A percentile compares a stretch with the other conserved stretches of the same genome.
Conservation (phyloP, 768 basidiomycete genomes). For the Russula lepida region DNA sequence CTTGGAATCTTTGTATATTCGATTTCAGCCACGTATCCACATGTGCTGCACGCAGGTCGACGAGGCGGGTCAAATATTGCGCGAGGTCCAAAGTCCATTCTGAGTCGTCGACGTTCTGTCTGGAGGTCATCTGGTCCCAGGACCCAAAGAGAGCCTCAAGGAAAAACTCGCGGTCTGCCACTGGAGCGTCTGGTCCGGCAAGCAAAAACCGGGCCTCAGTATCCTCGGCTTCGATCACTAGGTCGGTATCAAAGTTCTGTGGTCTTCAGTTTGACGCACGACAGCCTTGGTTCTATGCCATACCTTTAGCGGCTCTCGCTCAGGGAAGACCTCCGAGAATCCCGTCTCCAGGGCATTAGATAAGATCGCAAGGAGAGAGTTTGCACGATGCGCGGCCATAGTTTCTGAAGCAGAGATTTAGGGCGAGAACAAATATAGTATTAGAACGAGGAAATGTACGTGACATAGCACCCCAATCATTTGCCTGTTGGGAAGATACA, state of each 20-base stretch:
- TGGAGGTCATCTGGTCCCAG: slow-evolving; percentile 30
- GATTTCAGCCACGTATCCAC: slow-evolving; percentile 44
- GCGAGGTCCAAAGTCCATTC: slow-evolving; percentile 37
- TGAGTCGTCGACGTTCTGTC: slow-evolving; percentile 32
- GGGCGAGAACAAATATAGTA: neutral
- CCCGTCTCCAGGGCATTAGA: slow-evolving; percentile 43
- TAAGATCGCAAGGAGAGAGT: slow-evolving; percentile 34
- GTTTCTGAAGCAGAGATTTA: slow-evolving; percentile 32
- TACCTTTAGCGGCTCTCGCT: slow-evolving; percentile 45
- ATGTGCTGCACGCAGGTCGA: slow-evolving; percentile 37
- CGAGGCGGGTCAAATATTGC: slow-evolving; percentile 33
- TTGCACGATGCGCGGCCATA: slow-evolving; percentile 40
- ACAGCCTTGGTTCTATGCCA: neutral
- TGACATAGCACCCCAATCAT: slow-evolving; percentile 59
- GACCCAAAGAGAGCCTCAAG: slow-evolving; percentile 23
- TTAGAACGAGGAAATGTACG: slow-evolving; percentile 32
- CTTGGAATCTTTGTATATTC: slow-evolving; percentile 42
- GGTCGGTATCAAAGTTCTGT: slow-evolving; percentile 49
- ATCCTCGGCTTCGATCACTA: slow-evolving; percentile 33
- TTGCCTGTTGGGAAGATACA: slow-evolving; percentile 32
- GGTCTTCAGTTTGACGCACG: neutral
- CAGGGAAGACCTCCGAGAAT: slow-evolving; percentile 36
- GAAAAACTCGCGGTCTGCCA: slow-evolving; percentile 23
- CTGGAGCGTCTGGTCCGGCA: slow-evolving; percentile 21
- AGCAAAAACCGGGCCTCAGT: slow-evolving; percentile 29